Conservation (phyloP, 345 rosid genomes). For the Citrus medica region DNA sequence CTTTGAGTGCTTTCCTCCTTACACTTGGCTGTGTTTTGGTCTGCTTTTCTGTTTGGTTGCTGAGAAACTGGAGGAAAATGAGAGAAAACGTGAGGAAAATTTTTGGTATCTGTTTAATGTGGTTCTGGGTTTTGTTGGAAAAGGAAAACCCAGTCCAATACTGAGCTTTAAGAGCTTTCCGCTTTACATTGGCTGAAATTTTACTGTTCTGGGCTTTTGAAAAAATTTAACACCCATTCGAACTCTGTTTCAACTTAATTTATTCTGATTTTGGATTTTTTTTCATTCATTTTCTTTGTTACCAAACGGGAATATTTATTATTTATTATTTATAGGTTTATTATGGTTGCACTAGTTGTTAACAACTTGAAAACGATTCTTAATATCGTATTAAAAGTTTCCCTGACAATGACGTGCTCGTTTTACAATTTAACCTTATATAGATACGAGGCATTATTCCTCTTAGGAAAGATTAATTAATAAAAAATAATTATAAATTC, state of each 20-base stretch:
- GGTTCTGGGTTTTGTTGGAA: conserved; percentile 4
- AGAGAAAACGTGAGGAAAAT: background rate
- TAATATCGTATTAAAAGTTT: background rate
- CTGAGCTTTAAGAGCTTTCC: background rate
- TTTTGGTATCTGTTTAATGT: background rate
- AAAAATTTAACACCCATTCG: background rate
- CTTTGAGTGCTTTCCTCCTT: background rate
- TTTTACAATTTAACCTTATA: background rate
- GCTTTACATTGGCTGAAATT: background rate
- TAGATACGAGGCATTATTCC: background rate
- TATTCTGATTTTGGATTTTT: background rate
- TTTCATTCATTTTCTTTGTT: conserved; percentile 14
- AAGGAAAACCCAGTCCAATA: background rate
- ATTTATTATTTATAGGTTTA: background rate
- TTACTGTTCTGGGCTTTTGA: background rate
- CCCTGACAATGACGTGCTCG: background rate
- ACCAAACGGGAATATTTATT: conserved; percentile 6
- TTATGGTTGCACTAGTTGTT: background rate
- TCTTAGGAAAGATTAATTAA: background rate
- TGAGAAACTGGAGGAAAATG: conserved; percentile 19
- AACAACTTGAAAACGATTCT: conserved; percentile 3
- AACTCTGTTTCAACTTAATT: background rate
- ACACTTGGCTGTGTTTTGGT: background rate
- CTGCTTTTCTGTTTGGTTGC: conserved; percentile 13
- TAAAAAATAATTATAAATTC: background rate